A percentile compares a stretch with the other conserved stretches of the same genome.
Conservation (phyloP, 305 asterid genomes). For the Fraxinus xanthoxyloides region DNA sequence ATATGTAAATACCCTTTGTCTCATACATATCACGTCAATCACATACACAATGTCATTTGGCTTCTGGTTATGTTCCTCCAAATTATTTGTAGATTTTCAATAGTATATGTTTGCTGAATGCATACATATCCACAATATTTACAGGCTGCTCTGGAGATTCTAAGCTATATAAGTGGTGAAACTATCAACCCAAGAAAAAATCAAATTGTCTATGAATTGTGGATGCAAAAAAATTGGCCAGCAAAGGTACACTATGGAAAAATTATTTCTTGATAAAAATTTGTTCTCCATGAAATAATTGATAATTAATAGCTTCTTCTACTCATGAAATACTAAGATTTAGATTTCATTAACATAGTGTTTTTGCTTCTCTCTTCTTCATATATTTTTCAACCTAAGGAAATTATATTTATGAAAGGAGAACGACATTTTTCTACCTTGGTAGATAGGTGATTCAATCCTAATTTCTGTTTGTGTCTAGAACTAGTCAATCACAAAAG, state of each 20-base stretch:
- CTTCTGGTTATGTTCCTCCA: neutral
- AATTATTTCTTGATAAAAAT: neutral
- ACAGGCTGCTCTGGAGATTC: constrained; percentile 75
- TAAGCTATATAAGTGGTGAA: constrained; percentile 45
- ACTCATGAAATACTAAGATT: neutral
- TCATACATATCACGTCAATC: neutral
- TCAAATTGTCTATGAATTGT: constrained; percentile 53
- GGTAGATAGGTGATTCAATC: constrained; percentile 1
- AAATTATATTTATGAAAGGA: neutral
- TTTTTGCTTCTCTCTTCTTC: neutral
- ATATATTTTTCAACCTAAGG: neutral
- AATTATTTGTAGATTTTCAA: neutral
- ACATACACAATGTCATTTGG: neutral
- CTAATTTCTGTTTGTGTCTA: neutral
- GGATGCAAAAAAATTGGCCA: constrained; percentile 57
- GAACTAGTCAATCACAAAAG: neutral
- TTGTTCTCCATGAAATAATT: constrained; percentile 6
- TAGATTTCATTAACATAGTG: neutral
- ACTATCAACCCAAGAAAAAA: constrained; percentile 29
- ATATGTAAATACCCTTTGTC: neutral
- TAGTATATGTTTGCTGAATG: neutral
- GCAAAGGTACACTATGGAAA: constrained; percentile 41
- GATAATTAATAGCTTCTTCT: constrained; percentile 6
- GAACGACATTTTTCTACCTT: constrained; percentile 3
- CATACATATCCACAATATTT: constrained; percentile 1